Conservation (phyloP, 441 rosid species). For the Gossypium davidsonii region DNA sequence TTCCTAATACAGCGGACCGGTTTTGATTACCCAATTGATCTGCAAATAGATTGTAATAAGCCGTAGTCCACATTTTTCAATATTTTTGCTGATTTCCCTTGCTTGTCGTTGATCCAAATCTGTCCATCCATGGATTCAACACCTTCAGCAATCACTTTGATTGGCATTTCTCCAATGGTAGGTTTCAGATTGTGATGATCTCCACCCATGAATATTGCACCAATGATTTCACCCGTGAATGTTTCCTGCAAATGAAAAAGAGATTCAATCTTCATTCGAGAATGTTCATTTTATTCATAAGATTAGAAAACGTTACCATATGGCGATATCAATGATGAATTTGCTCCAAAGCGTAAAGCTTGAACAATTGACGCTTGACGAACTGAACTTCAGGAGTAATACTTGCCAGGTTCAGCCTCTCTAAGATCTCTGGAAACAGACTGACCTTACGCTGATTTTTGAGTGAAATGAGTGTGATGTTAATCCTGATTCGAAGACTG, state of each 20-base stretch:
- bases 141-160: constrained; percentile 50
- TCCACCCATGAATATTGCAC: constrained; percentile 50
- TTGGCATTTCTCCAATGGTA: constrained; percentile 22
- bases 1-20: constrained; percentile 71
- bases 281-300: neutral
- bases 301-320: constrained; percentile 30
- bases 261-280: neutral
- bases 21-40: constrained; percentile 33
- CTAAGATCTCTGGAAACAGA: constrained; percentile 34
- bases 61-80: constrained; percentile 39
- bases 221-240: constrained; percentile 78
- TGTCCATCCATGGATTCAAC: constrained; percentile 52
- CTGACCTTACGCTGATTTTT: constrained; percentile 41
- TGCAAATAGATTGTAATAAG: constrained; percentile 42
- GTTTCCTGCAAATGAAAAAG: constrained; percentile 42
- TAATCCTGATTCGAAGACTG: constrained; percentile 53
- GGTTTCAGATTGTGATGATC: constrained; percentile 37
- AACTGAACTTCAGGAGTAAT: constrained; percentile 57
- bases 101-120: constrained; percentile 29
- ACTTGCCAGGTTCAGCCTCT: constrained; percentile 17
- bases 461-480: constrained; percentile 71
- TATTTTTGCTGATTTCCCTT: constrained; percentile 39
- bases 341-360: constrained; percentile 40
- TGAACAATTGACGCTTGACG: constrained; percentile 40
- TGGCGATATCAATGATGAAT: constrained; percentile 54